Evolutionary conservation across 441 rosid species (phyloP).

Genomic region (Biscutella auriculata): DNA sequence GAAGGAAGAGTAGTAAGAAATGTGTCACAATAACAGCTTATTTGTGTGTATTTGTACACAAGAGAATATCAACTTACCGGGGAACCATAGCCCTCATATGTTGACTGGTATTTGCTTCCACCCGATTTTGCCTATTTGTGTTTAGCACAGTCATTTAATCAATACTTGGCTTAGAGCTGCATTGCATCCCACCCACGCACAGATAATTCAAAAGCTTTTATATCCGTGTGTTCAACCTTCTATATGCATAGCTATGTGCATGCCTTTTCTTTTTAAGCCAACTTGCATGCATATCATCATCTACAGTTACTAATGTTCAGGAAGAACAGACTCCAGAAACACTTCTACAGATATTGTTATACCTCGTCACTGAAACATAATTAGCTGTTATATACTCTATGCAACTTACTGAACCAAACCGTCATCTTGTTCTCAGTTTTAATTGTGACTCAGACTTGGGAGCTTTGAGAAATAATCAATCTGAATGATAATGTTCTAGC

Average conservation of each 20-base stretch:
- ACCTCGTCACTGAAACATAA: not conserved
- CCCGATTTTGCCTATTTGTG: constrained; percentile 48
- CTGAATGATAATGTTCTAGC: not conserved
- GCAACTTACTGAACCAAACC: not conserved
- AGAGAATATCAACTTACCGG: constrained; percentile 39
- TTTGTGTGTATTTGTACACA: not conserved
- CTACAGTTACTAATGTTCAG: no score
- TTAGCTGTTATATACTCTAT: not conserved
- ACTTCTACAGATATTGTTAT: not conserved
- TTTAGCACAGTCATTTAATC: constrained; percentile 6
- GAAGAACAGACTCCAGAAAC: no score
- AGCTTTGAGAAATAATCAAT: not conserved
- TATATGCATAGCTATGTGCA: not conserved
- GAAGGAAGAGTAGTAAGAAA: not conserved
- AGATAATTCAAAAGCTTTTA: not conserved
- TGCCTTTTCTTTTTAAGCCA: not conserved
- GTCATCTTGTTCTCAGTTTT: not conserved
- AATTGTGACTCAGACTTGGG: not conserved
- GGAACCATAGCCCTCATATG: constrained; percentile 59
- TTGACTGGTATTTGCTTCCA: constrained; percentile 46
- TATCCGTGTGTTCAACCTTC: not conserved
- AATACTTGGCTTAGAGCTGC: not conserved
- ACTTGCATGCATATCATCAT: not conserved
- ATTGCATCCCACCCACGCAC: not conserved
- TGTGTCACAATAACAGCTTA: not conserved